Base-by-base conservation (phyloP, 2,329 filamentous ascomycete genomes). In the Phaeomoniella chlamydospora region DNA sequence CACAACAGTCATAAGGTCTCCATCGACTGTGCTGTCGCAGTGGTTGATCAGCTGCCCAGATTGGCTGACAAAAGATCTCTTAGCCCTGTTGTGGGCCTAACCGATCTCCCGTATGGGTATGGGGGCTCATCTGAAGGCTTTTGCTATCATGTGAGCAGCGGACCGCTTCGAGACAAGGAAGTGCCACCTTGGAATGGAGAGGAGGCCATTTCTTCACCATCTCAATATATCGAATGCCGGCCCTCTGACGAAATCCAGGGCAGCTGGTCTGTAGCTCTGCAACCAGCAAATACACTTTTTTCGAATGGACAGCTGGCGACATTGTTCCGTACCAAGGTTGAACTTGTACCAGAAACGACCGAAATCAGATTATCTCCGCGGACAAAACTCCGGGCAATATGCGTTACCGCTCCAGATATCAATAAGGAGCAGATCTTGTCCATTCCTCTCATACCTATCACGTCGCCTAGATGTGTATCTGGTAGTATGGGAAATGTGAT, bases 401-500 rank as follows among this genome's bases (percentile, higher is more conserved):
- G 22, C 6, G 6, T 26, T n/a, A 26, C 22, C 22, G n/a, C 9
- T 9, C 22, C 22, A 9, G 9, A 26, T 6, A n/a, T n/a, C n/a
- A 6, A 6, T 6, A 6, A n/a, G 22, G 6, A 6, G 6, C 22
- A 26, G 22, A 6, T 9, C 6, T n/a, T 26, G 9, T 26, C n/a
- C 22, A n/a, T n/a, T 17, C 43, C 42, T 6, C 41, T 46, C 13
- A 36, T 29, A 12, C 5, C 17, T 9, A 31, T 48, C 13, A 49
- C 45, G 10, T 9, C 31, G n/a, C 39, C 40, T 10, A 39, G 44
- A 9, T 38, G 33, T 18, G 38, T 49, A 14, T 26, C 33, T 5
- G 37, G 36, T n/a, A 40, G 38, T 5, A 45, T 49, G 46, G 46
- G 46, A 2, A 49, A 49, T 30, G 39, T 49, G 15, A 35, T 49